A percentile compares a stretch with the other conserved stretches of the same genome.
phyloP scores from a whole-genome alignment of 768 basidiomycete genomes.

The Daedaleopsis nitida region DNA sequence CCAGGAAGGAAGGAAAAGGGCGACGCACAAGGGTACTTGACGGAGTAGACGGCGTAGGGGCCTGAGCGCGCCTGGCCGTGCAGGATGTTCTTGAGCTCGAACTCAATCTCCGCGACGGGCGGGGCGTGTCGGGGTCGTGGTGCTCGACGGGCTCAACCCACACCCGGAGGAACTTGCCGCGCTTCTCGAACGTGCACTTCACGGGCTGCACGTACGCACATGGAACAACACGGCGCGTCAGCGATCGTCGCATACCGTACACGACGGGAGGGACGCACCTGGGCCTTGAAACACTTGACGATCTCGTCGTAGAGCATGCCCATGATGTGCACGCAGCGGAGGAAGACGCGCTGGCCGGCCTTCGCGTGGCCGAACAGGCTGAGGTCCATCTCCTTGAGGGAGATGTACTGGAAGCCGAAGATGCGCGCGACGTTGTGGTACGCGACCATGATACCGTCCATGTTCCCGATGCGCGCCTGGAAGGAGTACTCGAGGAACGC shows the following conservation, averaged over 20 bases:
- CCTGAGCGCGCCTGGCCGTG: slow-evolving; percentile 40
- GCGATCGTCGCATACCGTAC: no score
- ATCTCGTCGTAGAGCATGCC: slow-evolving; percentile 68
- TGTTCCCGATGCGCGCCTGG: slow-evolving; percentile 94
- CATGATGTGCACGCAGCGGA: slow-evolving; percentile 68
- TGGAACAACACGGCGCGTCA: no score
- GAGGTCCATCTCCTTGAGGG: slow-evolving; percentile 85
- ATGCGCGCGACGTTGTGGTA: slow-evolving; percentile 86
- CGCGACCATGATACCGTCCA: slow-evolving; percentile 92
- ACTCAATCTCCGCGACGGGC: slow-evolving; percentile 61
- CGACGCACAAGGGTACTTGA: slow-evolving; percentile 13
- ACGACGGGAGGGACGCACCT: slow-evolving; percentile 46
- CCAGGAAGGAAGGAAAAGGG: neutral
- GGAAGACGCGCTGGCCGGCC: slow-evolving; percentile 75
- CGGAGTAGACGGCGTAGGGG: slow-evolving; percentile 10
- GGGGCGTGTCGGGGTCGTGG: slow-evolving; percentile 38
- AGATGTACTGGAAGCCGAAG: slow-evolving; percentile 93
- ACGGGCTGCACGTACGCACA: slow-evolving; percentile 44
- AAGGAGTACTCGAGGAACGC: slow-evolving; percentile 91
- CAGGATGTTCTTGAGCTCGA: slow-evolving; percentile 50
- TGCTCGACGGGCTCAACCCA: slow-evolving; percentile 68
- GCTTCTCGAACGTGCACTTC: slow-evolving; percentile 62
- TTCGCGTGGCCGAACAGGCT: slow-evolving; percentile 66
- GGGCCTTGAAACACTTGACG: slow-evolving; percentile 57
- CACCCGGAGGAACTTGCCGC: slow-evolving; percentile 49